Conservation (phyloP, 192 early-diverging fungal genomes). For the Haplosporangium gracile region DNA sequence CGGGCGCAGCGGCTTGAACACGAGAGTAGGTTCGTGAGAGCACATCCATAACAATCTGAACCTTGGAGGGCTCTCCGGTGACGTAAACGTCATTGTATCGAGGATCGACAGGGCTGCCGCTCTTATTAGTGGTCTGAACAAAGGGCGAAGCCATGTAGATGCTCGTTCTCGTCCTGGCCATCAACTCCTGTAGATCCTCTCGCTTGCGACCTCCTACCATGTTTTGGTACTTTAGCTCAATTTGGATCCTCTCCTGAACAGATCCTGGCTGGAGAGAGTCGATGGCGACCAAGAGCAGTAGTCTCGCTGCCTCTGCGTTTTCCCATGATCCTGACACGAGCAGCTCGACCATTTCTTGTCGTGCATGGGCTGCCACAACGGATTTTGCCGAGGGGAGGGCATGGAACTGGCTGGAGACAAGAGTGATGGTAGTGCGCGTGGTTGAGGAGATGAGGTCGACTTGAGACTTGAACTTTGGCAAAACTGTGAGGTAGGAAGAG, state of each 20-base stretch:
- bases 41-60: conserved; percentile 58
- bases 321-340: conserved; percentile 54
- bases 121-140: conserved; percentile 50
- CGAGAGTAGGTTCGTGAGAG: conserved; percentile 57
- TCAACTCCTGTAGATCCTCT: conserved; percentile 69
- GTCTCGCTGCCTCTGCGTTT: conserved; percentile 42
- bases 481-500: conserved; percentile 23
- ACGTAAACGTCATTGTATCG: conserved; percentile 60
- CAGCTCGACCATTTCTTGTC: conserved; percentile 49
- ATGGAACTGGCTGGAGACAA: conserved; percentile 52
- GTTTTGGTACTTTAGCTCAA: conserved; percentile 70
- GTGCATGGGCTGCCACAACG: conserved; percentile 34
- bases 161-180: conserved; percentile 77
- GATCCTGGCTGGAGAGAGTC: conserved; percentile 31
- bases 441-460: conserved; percentile 42
- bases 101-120: conserved; percentile 26
- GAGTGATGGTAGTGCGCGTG: conserved; percentile 37
- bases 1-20: conserved; percentile 37
- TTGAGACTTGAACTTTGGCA: conserved; percentile 41
- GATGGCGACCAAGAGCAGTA: conserved; percentile 40
- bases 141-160: conserved; percentile 80
- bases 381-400: conserved; percentile 43
- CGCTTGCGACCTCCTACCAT: conserved; percentile 79
- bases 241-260: conserved; percentile 38
- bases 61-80: conserved; percentile 59